Evolutionary conservation across 1,284 basidiomycete genomes (phyloP).

Genomic region (Apiotrichum domesticum): DNA sequence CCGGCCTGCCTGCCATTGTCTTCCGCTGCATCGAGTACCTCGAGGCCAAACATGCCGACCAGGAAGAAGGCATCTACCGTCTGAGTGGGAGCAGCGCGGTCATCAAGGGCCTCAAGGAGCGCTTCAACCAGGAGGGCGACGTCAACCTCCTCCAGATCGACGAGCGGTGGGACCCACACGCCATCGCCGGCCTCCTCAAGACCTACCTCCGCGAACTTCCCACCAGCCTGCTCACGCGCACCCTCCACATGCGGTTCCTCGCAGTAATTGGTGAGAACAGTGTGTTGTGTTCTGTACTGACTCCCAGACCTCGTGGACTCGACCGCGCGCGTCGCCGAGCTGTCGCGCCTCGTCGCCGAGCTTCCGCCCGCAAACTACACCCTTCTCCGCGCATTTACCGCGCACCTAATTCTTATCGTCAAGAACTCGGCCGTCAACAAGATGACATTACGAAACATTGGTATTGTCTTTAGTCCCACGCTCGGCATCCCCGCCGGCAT

Average conservation of each 20-base stretch:
- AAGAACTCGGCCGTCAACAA: constrained; percentile 86
- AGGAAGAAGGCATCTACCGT: constrained; percentile 96
- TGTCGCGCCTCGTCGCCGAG: constrained; percentile 75
- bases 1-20: constrained; percentile 85
- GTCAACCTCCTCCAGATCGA: constrained; percentile 75
- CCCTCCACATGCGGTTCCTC: constrained; percentile 79
- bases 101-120: constrained; percentile 87
- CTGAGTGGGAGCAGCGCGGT: constrained; percentile 87
- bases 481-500: constrained; percentile 90
- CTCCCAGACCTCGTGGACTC: constrained; percentile 73
- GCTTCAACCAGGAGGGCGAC: constrained; percentile 92
- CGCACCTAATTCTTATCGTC: constrained; percentile 93
- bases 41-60: constrained; percentile 82
- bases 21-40: constrained; percentile 89
- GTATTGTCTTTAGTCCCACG: constrained; percentile 95
- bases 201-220: constrained; percentile 84
- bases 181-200: constrained; percentile 87
- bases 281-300: constrained; percentile 15
- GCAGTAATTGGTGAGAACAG: constrained; percentile 73
- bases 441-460: constrained; percentile 98
- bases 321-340: constrained; percentile 77
- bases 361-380: constrained; percentile 91
- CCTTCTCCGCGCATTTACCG: constrained; percentile 81
- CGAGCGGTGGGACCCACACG: constrained; percentile 92
- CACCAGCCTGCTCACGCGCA: constrained; percentile 81